phyloP scores from a whole-genome alignment of 176 grass and related monocot genomes.

The Avena insularis region DNA sequence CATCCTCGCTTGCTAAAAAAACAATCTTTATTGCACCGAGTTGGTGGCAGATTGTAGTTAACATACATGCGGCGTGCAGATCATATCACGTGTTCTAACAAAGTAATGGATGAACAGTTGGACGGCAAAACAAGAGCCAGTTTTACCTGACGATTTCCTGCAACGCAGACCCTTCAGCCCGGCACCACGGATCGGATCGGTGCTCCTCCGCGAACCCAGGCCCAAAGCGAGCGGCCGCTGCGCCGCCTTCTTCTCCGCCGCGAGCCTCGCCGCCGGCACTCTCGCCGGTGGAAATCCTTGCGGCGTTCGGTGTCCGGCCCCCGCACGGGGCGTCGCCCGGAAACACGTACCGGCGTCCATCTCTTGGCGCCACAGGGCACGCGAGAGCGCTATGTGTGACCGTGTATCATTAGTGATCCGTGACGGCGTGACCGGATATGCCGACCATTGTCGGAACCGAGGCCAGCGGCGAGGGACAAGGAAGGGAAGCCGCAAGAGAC shows the following conservation, averaged over 20 bases:
- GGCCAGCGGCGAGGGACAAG: neutral
- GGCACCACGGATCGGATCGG: constrained; percentile 16
- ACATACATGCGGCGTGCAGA: neutral
- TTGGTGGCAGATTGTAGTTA: neutral
- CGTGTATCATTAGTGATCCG: neutral
- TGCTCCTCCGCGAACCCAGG: neutral
- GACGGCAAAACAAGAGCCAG: neutral
- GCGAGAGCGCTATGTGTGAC: neutral
- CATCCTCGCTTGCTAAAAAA: neutral
- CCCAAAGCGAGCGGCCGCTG: neutral
- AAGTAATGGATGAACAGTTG: neutral
- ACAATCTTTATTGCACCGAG: neutral
- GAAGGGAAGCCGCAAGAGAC: neutral
- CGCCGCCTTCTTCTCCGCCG: neutral
- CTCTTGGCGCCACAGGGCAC: neutral
- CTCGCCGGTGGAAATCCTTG: neutral
- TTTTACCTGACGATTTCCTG: constrained; percentile 33
- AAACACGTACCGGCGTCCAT: constrained; percentile 55
- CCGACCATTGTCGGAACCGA: constrained; percentile 23
- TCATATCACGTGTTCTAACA: neutral
- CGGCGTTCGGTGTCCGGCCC: constrained; percentile 17
- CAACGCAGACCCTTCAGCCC: constrained; percentile 30
- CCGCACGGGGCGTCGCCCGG: constrained; percentile 29
- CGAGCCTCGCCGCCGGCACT: neutral
- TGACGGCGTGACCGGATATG: neutral